phyloP scores from a whole-genome alignment of 305 asterid genomes.

The Fraxinus sp. region DNA sequence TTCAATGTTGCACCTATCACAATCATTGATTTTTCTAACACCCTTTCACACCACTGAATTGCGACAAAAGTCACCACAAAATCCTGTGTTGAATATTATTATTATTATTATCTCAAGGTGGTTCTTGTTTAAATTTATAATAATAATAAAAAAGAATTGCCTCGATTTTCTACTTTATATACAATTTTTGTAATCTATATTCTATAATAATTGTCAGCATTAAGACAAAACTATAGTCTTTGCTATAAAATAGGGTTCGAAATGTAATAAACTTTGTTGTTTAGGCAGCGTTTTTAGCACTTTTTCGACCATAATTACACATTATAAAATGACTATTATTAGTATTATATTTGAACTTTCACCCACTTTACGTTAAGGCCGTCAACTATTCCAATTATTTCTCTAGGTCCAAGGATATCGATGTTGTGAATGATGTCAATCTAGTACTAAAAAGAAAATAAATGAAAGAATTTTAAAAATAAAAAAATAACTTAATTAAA shows the following conservation, averaged over 20 bases:
- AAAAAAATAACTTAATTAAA: too few species aligned
- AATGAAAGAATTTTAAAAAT: too few species aligned
- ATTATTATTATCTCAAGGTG: not conserved
- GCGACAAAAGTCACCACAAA: not conserved
- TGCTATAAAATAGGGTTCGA: not conserved
- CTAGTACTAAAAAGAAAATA: too few species aligned
- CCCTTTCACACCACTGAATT: too few species aligned
- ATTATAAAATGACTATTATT: not conserved
- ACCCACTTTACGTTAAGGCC: not conserved
- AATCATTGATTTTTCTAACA: too few species aligned
- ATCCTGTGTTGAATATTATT: not conserved
- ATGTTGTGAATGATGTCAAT: not conserved
- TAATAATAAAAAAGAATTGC: not conserved
- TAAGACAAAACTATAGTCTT: constrained; percentile 7
- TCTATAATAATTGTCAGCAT: not conserved
- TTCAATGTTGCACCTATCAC: too few species aligned
- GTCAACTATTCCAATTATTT: not conserved
- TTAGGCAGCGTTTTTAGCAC: not conserved
- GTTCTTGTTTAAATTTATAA: not conserved
- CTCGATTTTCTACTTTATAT: too few species aligned
- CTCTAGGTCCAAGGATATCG: not conserved
- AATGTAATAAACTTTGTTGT: not conserved
- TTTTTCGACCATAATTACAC: not conserved
- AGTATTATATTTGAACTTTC: not conserved
- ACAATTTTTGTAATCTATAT: too few species aligned